phyloP scores from a whole-genome alignment of 2,329 filamentous ascomycete genomes.

The Alternaria ventricosa region DNA sequence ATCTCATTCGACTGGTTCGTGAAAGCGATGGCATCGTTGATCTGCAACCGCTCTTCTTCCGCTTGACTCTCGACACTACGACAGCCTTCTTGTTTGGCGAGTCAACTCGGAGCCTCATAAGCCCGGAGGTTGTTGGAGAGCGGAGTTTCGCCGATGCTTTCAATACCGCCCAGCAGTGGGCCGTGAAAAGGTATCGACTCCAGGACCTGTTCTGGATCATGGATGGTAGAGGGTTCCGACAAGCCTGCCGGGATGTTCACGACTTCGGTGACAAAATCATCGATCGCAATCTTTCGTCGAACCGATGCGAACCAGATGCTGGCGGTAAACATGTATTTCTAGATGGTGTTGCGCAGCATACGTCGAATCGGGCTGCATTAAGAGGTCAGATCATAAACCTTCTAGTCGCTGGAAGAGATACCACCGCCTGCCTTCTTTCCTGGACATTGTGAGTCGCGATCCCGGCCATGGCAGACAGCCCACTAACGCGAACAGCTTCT shows the following conservation, averaged over 20 bases:
- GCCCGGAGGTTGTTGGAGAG: neutral
- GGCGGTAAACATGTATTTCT: conserved; percentile 27
- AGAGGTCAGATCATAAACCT: conserved; percentile 83
- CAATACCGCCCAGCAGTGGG: neutral
- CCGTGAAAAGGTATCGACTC: neutral
- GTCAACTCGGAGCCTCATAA: neutral
- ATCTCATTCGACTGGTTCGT: neutral
- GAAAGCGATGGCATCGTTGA: conserved; percentile 20
- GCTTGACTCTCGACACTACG: conserved; percentile 46
- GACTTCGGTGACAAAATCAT: neutral
- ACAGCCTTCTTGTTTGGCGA: conserved; percentile 45
- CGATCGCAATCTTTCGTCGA: neutral
- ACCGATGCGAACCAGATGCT: neutral
- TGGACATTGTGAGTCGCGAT: conserved; percentile 44
- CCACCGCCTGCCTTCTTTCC: conserved; percentile 79
- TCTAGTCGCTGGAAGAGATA: conserved; percentile 83
- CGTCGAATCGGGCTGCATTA: conserved; percentile 15
- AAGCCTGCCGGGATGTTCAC: neutral
- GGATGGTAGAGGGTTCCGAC: neutral
- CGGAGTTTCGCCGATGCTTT: neutral
- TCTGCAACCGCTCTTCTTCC: conserved; percentile 48
- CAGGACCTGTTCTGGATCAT: neutral
- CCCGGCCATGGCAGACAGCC: too few relatives aligned
- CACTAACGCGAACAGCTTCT: neutral
- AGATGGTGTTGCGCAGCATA: conserved; percentile 9